Base-by-base conservation (phyloP, 2,329 filamentous ascomycete species). In the Triangularia setosa region DNA sequence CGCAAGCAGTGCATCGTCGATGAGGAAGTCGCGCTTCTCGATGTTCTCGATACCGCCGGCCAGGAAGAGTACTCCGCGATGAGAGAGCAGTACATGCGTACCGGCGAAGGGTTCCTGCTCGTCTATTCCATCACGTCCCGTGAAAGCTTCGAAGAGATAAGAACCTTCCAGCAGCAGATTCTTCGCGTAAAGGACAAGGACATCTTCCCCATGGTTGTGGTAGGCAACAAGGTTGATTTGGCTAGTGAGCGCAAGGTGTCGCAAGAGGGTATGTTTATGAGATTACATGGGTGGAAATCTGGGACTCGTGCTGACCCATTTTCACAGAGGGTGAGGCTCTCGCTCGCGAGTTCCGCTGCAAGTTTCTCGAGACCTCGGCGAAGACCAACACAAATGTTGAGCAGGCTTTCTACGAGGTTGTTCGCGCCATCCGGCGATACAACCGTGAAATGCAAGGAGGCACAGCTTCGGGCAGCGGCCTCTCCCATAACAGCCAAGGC, bases 11-110 rank as follows among this genome's bases (percentile, higher is more conserved):
- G 95, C 79, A 90, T 97, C 73, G 96, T 99, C 78, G 95, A 99
- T 77, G 95, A 98, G 73, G 95, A 99, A 81, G 93, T 97, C 71
- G 95, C 95, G 60, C 87, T 99, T 66, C 90, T 99, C 79, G 95
- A 99, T 79, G 95, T 99, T 69, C 89, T 98, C 77, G 95, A 99
- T 79, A 99, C 95, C 62, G 95, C 95, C 68, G 95, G 95, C 66
- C 95, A 99, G 79, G 95, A 99, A 81, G 95, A 99, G 82, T 99
- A 98, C 83, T 97, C 93, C 64, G 95, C 95, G 61, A 98, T 99
- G 95, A 87, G 95, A 76, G 95, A 99, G 83, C 95, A 98, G 81
- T 99, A 98, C 85, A 99, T 99, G 94, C 90, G 95, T 74, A 98
- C 94, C 24, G 95, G 95, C 76, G 95, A 99, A 80, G 95, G 95